Conservation (phyloP, 2,329 filamentous ascomycete genomes). For the Microdochium bolleyi region DNA sequence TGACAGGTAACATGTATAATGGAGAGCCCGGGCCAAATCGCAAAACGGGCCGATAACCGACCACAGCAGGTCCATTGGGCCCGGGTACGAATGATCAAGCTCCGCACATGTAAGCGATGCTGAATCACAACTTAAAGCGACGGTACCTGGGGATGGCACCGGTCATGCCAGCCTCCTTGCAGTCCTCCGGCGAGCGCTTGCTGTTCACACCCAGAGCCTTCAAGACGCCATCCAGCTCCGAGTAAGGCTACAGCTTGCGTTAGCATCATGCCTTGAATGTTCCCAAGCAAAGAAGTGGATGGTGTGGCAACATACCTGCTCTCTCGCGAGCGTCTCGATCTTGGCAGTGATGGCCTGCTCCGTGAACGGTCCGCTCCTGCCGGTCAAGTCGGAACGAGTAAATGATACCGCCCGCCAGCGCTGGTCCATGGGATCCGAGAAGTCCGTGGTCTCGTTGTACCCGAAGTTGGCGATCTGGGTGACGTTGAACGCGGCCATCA, state of each 20-base stretch:
- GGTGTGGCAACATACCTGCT: no score
- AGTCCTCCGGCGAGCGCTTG: conserved; percentile 18
- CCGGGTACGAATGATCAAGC: no score
- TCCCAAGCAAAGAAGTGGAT: no score
- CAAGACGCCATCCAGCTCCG: conserved; percentile 19
- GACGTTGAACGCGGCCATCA: conserved; percentile 39
- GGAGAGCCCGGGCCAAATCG: no score
- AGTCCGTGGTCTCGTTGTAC: conserved; percentile 26
- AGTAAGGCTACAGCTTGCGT: no score
- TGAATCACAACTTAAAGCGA: neutral
- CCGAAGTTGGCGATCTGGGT: conserved; percentile 26
- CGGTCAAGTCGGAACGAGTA: conserved; percentile 12
- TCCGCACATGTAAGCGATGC: no score
- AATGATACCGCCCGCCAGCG: conserved; percentile 24
- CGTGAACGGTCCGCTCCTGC: conserved; percentile 13
- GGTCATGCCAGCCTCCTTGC: conserved; percentile 4
- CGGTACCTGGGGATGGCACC: conserved; percentile 2
- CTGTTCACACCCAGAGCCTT: conserved; percentile 14
- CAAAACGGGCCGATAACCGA: no score
- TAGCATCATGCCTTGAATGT: no score
- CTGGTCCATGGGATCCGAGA: conserved; percentile 27
- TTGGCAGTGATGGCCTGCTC: conserved; percentile 16
- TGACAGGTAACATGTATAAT: no score
- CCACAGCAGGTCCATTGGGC: no score
- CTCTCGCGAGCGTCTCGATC: conserved; percentile 20